Base-by-base conservation (phyloP, 306 rosid species). In the Canavalia ensiformis region DNA sequence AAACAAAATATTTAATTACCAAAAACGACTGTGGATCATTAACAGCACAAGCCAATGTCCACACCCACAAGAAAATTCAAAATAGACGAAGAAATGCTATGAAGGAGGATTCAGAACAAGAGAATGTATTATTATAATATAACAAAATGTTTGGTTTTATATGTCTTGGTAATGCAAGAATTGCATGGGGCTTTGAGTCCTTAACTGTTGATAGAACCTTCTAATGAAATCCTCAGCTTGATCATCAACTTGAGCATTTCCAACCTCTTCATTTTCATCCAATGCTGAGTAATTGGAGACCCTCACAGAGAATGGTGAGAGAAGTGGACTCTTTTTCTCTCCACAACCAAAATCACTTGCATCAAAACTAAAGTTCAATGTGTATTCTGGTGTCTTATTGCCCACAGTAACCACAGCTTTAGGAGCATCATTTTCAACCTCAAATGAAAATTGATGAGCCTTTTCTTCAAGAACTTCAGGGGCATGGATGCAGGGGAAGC, bases 211-310 rank as follows among this genome's bases (percentile, higher is more conserved):
- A 52, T 89, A 85, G 79, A 89, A 89, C 73, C 87, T 82, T 80
- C 62, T 80, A 60, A 89, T 87, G 81, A 87, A 89, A 52, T 89
- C 88, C 84, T 89, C 92, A 63, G 92, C 92, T 28, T 77, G 70
- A 34, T 82, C 84, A 74, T 89, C 90, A 52, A 89, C 90, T 64
- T 51, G 81, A 12, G 66, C 79, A 69, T 60, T 83, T 46, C 75
- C 87, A 76, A n/a, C 25, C 0, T 87, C 79, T 8, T 83, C 83
- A 35, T 5, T 68, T 46, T 87, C 89, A 44, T 89, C 90, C 67
- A 77, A 84, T 7, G 87, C 83, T 4, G 90, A 89, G 81, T 82
- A 84, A 73, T 83, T 81, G 1, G 89, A 87, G 3, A 87, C 37
- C 49, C 89, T 81, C 37, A 87, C 88, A 3, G 88, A 79, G 7